Evolutionary conservation across 805 yeast genomes (phyloP), one percentile per base, ranked within the genome.

Genomic region (Cephaloascus fragrans): DNA sequence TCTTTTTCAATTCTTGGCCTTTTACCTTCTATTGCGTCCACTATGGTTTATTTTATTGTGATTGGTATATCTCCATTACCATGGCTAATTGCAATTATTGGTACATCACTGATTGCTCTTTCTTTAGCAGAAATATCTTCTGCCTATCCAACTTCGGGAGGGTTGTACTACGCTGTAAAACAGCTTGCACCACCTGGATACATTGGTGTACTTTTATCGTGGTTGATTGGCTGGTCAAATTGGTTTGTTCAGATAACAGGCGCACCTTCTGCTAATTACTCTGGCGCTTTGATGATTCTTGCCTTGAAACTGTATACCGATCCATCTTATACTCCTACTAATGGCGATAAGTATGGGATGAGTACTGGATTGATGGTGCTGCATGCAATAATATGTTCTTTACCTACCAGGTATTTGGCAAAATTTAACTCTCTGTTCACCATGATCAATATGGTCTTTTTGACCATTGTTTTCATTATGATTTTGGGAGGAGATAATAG

Each of bases 81-180:
- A 3, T 80, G 84, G 85, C 48, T 79, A 18, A 56, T 76, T 15
- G 81, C 80, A 29, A 64, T 75, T 59, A 41, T 67, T 28, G 75
- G 80, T 32, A 68, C 80, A 38, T 61, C 72, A 38, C 64, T 70
- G 3, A 83, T 80, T 35, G 82, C 82, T 10, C 60, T 69, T 34
- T 69, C 79, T 16, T 64, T 80, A 72, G 83, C 83, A 0, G 86
- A 80, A 51, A 63, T 80, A 23, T 71, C 82, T 10, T 67, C 76
- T 19, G 77, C 83, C 4, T 75, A 73, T 59, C 87, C 87, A 32
- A 78, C 83, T 6, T 66, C 80, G 9, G 75, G 83, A 19, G 86
- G 86, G 35, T 68, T 82, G 5, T 83, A 82, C 36, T 80, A 80
- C 47, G 83, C 86, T 43, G 79, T 79, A 2, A 68, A 76, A 2